Evolutionary conservation across 176 grass and related monocot genomes (phyloP), one percentile per base, ranked within the genome.

Genomic region (Avena insularis): DNA sequence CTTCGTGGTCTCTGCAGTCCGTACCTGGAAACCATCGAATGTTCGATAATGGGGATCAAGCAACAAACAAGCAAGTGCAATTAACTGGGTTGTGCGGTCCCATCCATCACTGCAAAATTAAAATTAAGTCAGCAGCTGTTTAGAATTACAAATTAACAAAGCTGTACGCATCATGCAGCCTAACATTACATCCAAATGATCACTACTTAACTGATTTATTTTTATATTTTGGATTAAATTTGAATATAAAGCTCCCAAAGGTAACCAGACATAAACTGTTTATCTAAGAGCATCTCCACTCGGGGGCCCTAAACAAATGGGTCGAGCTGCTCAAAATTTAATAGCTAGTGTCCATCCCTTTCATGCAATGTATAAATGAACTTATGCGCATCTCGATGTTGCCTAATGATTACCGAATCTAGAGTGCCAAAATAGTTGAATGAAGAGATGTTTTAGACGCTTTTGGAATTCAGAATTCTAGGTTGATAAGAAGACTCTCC

Each of bases 1-100:
- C n/a, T 79, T 40, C 17, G 62, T 81, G 8, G 14, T 76, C 25
- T 79, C 25, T 33, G 50, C 14, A 77, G 50, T 76, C 25, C 14
- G 63, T 96, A 98, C 97, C 97, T 98, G 94, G 78, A 98, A 98
- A 66, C 97, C 97, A 66, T 91, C 83, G 88, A 98, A 93, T n/a
- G 97, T 98, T 66, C 97, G 89, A 84, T 98, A 98, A 87, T 93
- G 93, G 48, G 97, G 97, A 81, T 98, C 97, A 79, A 98, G 94
- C 51, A 98, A 87, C 81, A 98, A 86, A 81, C 94, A 88, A 82
- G 94, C 85, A 86, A 98, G 97, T 69, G 97, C 87, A 71, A 96
- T 92, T 82, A 98, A 83, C 77, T 98, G 97, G 73, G 97, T 93
- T 86, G 97, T 98, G 63, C 97, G 90, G 82, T 98, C 97, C 97